Conservation (phyloP, 78 protist species). For the Dictyostelium citrinum region DNA sequence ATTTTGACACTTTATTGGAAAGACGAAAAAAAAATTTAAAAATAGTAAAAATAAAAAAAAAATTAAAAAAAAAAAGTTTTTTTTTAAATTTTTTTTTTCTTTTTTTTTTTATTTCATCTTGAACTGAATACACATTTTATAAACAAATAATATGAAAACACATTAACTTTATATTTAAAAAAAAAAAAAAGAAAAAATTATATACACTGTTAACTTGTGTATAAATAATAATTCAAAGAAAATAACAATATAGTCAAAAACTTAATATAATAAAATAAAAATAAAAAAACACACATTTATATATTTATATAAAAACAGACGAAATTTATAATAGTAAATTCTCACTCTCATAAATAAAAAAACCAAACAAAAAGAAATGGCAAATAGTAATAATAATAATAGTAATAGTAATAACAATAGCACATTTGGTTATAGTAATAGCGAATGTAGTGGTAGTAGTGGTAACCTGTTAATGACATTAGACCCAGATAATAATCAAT, state of each 20-base stretch:
- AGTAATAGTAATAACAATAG: too few species aligned
- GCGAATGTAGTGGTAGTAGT: constrained; percentile 6
- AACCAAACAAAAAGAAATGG: background rate
- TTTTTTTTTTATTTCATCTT: background rate
- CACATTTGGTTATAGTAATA: constrained; percentile 3
- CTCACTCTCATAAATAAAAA: background rate
- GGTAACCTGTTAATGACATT: background rate
- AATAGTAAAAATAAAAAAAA: background rate
- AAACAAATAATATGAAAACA: background rate
- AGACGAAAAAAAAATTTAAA: background rate
- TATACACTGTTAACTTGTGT: background rate
- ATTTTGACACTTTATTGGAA: too few species aligned
- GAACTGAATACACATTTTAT: background rate
- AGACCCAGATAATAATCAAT: constrained; percentile 29
- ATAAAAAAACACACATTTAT: background rate
- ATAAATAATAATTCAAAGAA: background rate
- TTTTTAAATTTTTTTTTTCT: background rate
- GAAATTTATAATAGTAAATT: background rate
- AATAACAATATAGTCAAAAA: background rate
- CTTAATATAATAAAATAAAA: background rate
- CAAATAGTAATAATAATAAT: background rate
- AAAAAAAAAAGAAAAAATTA: background rate
- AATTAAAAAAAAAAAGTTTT: background rate
- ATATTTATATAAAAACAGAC: background rate
- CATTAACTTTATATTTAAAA: background rate